Percentiles rank a stretch among this genome's conserved stretches.
These are phyloP conservation scores for Torulaspora globosa DNA, from an alignment of 1,139 yeast genomes.

Conservation along the genomic window DNA sequence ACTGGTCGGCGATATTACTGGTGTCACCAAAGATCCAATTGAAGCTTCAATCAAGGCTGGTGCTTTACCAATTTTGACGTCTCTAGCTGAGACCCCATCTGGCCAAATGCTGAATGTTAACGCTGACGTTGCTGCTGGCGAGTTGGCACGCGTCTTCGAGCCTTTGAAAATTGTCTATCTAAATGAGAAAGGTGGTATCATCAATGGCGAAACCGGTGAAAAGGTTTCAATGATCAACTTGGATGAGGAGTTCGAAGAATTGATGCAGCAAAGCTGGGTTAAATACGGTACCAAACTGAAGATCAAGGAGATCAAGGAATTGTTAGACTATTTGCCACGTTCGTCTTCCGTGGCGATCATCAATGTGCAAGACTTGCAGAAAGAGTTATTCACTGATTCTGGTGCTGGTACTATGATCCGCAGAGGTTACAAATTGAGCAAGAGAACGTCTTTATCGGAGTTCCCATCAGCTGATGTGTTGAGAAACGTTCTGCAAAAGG, in stretches of 20 bases:
- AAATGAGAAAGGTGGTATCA: constrained; percentile 96
- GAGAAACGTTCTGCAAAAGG: constrained; percentile 72
- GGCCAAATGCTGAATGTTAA: constrained; percentile 96
- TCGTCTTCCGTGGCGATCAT: constrained; percentile 97
- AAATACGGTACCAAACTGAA: constrained; percentile 97
- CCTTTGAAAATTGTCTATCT: constrained; percentile 94
- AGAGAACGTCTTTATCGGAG: constrained; percentile 63
- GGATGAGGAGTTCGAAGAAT: constrained; percentile 90
- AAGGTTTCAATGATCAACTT: constrained; percentile 84
- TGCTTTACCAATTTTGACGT: constrained; percentile 91
- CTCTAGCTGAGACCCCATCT: constrained; percentile 91
- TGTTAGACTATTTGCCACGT: constrained; percentile 89
- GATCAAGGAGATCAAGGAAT: constrained; percentile 92
- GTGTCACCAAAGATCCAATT: constrained; percentile 84
- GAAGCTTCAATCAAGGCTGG: constrained; percentile 97
- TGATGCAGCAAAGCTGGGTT: constrained; percentile 95
- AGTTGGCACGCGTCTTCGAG: constrained; percentile 91
- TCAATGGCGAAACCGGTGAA: constrained; percentile 88
- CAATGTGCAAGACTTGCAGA: constrained; percentile 89
- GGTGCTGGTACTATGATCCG: constrained; percentile 99
- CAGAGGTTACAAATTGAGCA: constrained; percentile 87
- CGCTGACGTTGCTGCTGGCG: constrained; percentile 99
- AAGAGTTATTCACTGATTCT: constrained; percentile 94
- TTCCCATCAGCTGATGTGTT: constrained; percentile 70
- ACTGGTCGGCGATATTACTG: constrained; percentile 82